These are phyloP conservation scores for Leccinum pachyderme DNA, from an alignment of 1,284 basidiomycete species.

Conservation along the genomic window DNA sequence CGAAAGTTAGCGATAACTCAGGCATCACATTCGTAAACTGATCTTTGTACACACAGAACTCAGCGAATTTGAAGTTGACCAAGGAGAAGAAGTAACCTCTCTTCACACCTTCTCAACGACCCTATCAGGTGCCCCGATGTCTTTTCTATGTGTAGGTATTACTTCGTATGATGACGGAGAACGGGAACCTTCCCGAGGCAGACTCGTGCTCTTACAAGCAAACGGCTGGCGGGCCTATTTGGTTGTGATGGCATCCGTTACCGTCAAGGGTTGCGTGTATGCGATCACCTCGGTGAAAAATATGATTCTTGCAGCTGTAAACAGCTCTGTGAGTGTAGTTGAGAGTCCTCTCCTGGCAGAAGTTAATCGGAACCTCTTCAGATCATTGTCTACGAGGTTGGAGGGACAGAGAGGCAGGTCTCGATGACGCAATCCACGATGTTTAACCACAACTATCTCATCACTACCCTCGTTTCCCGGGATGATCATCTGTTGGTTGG, in stretches of 20 bases:
- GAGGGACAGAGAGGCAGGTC: conserved; percentile 30
- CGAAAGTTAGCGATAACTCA: conserved; percentile 41
- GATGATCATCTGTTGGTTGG: conserved; percentile 61
- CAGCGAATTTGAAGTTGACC: conserved; percentile 49
- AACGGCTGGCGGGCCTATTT: conserved; percentile 33
- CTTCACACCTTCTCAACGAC: conserved; percentile 42
- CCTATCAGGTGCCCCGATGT: conserved; percentile 31
- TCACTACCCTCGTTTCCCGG: conserved; percentile 58
- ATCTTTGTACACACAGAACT: conserved; percentile 42
- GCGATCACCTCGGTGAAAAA: conserved; percentile 47
- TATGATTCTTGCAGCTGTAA: conserved; percentile 66
- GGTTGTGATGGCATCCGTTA: conserved; percentile 31
- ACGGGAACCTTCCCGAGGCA: conserved; percentile 57
- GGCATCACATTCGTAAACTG: background rate
- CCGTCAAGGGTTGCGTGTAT: conserved; percentile 62
- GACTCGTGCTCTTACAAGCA: conserved; percentile 43
- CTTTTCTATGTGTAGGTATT: conserved; percentile 63
- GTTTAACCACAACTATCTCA: conserved; percentile 82
- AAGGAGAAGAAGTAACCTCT: conserved; percentile 60
- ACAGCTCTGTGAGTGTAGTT: conserved; percentile 60
- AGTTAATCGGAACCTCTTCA: conserved; percentile 19
- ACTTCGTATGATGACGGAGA: conserved; percentile 50
- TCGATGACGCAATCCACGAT: conserved; percentile 47
- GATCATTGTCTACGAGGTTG: conserved; percentile 49
- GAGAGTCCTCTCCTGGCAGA: background rate